Evolutionary conservation across 2,329 filamentous ascomycete genomes (phyloP), one percentile per base, ranked within the genome.

Genomic region (Atkinsonella texensis): DNA sequence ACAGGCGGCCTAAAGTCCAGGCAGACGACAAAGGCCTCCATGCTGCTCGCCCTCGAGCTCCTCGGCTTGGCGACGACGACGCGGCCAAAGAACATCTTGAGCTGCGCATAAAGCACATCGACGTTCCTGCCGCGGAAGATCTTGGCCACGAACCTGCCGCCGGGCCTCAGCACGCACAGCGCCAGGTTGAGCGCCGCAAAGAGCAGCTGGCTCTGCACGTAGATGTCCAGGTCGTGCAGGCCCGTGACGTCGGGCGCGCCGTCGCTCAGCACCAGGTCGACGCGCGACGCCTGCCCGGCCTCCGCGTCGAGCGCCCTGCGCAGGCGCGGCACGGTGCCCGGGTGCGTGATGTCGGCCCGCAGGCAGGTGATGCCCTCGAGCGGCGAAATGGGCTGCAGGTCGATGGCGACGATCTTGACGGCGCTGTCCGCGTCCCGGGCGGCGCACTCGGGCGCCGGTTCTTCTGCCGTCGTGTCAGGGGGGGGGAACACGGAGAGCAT

Each of bases 1-100:
- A 74, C 69, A 0, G 91, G 90, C 3, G 89, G 90, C 20, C 77
- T 75, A 65, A 97, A 98, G 55, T 89, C 87, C 60, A 94, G 79
- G 65, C 93, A 96, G 15, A 98, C 91, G 46, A 98, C 87, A 60
- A 98, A 98, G 0, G 93, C 91, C 67, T 98, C 93, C 18, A 98
- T 83, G 68, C 89, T 95, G 68, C 91, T 97, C 1, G 91, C 93
- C n/a, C 93, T 80, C 62, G 89, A 95, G 56, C 89, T 95, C 50
- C 93, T 76, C 2, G 93, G 93, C 72, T 98, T 98, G 12, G 93
- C 90, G 15, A 97, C 89, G 20, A 88, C 80, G 42, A 98, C 93
- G 50, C 80, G 74, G 57, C 81, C 65, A 59, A 98, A 98, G 51
- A 97, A 89, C 18, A 91, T 81, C 65, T 90, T 93, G 50, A 98